These are phyloP conservation scores for Erigeron philadelphicus DNA, from an alignment of 140 eudicot species.

Conservation along the genomic window DNA sequence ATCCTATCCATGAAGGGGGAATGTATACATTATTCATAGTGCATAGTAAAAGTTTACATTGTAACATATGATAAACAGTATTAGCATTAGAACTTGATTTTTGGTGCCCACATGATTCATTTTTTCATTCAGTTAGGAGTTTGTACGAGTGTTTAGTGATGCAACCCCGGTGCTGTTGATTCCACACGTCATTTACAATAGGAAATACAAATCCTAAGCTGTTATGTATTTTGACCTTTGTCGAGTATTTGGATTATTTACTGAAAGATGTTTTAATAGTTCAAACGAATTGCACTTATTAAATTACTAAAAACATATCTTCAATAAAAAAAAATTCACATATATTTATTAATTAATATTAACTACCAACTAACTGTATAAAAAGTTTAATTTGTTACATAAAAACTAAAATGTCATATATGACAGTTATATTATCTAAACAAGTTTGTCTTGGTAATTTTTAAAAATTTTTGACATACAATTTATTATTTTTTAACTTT, in stretches of 20 bases:
- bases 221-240: neutral
- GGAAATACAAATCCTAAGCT: neutral
- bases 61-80: conserved; percentile 21
- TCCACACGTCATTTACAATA: neutral
- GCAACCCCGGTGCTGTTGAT: conserved; percentile 8
- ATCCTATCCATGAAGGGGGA: conserved; percentile 12
- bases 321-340: too few relatives aligned
- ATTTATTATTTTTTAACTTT: too few relatives aligned
- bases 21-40: conserved; percentile 5
- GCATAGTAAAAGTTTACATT: conserved; percentile 24
- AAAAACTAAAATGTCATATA: too few relatives aligned
- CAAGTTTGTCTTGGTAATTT: too few relatives aligned
- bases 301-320: too few relatives aligned
- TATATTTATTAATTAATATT: too few relatives aligned
- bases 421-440: too few relatives aligned
- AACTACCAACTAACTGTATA: too few relatives aligned
- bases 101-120: conserved; percentile 22
- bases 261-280: too few relatives aligned
- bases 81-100: conserved; percentile 15
- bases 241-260: neutral
- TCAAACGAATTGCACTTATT: too few relatives aligned
- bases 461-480: too few relatives aligned
- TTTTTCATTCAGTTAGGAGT: conserved; percentile 28
- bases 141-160: conserved; percentile 15
- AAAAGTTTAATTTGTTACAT: too few relatives aligned